These are phyloP conservation scores for Phaseolus coccineus DNA, from an alignment of 331 rosid genomes.

Conservation along the genomic window DNA sequence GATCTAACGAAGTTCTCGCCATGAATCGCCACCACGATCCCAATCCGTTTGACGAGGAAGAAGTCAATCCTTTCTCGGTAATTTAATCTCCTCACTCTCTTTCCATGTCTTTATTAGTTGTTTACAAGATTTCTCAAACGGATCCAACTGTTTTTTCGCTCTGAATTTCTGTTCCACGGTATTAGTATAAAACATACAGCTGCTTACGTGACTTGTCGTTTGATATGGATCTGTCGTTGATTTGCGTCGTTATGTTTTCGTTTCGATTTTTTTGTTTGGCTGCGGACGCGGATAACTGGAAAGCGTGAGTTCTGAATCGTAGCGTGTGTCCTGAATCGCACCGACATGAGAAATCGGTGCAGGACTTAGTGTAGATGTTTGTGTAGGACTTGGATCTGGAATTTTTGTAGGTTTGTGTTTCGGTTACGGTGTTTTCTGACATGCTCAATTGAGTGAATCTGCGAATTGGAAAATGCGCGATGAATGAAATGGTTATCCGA, in stretches of 20 bases:
- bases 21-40: constrained; percentile 96
- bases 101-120: constrained; percentile 25
- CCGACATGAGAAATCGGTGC: not conserved
- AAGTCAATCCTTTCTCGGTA: constrained; percentile 98
- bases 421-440: constrained; percentile 29
- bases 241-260: constrained; percentile 23
- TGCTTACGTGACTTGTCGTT: constrained; percentile 22
- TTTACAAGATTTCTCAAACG: constrained; percentile 33
- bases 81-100: constrained; percentile 13
- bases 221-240: constrained; percentile 63
- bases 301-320: not conserved
- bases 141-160: constrained; percentile 52
- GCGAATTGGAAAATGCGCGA: not conserved
- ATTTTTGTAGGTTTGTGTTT: constrained; percentile 23
- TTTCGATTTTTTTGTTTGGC: constrained; percentile 17
- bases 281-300: constrained; percentile 16
- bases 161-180: constrained; percentile 3
- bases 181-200: not conserved
- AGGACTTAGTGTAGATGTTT: constrained; percentile 17
- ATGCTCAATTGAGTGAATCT: constrained; percentile 11
- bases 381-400: constrained; percentile 46
- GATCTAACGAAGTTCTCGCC: constrained; percentile 58
- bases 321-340: constrained; percentile 9
- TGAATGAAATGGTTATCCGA: constrained; percentile 1
- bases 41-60: constrained; percentile 93